These are phyloP conservation scores for Gnaphalium uliginosum DNA, from an alignment of 129 eudicot genomes.

Conservation along the genomic window DNA sequence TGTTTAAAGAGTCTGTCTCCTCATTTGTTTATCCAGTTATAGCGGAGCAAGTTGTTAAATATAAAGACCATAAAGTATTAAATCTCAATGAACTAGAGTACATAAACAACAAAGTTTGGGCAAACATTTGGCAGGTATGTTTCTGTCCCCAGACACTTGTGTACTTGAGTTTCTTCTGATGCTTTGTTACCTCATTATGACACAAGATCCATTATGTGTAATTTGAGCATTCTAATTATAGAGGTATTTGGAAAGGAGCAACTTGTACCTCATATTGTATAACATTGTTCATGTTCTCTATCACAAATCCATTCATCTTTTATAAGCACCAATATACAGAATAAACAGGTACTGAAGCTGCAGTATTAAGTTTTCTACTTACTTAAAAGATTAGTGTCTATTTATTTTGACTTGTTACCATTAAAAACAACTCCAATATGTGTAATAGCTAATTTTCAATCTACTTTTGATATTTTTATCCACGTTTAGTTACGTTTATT, in stretches of 20 bases:
- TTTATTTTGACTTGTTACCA: background rate
- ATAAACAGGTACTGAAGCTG: background rate
- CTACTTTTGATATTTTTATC: background rate
- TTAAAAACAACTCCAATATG: background rate
- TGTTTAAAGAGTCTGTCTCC: background rate
- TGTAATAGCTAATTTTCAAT: background rate
- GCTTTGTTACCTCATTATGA: constrained; percentile 2
- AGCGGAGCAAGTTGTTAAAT: constrained; percentile 48
- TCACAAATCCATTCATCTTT: background rate
- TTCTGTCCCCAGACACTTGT: background rate
- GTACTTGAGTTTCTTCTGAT: background rate
- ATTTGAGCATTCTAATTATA: background rate
- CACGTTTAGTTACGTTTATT: background rate
- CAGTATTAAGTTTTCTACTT: background rate
- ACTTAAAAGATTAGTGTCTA: background rate
- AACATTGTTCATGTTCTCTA: background rate
- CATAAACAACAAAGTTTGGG: constrained; percentile 80
- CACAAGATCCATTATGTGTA: background rate
- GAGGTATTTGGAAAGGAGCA: background rate
- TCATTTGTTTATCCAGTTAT: constrained; percentile 43
- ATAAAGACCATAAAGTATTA: constrained; percentile 55
- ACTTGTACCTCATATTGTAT: background rate
- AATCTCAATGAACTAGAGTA: constrained; percentile 84
- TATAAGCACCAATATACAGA: background rate
- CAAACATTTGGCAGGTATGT: constrained; percentile 76